Conservation (phyloP, 176 grass and related monocot species). For the Eleusine coracana region DNA sequence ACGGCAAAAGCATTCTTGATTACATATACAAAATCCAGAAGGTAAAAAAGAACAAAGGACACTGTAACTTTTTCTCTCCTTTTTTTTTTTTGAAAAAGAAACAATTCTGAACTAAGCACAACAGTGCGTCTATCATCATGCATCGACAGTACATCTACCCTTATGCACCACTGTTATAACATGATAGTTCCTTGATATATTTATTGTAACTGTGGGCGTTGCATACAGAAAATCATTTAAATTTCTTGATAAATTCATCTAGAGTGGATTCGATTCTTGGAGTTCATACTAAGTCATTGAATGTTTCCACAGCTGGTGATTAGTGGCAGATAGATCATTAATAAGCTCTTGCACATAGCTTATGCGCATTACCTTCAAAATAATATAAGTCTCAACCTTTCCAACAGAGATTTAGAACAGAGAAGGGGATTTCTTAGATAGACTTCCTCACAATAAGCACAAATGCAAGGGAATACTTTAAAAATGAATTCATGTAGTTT, state of each 20-base stretch:
- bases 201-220: background rate
- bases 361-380: background rate
- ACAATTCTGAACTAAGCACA: background rate
- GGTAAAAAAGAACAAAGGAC: background rate
- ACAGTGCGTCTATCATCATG: too few relatives aligned
- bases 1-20: background rate
- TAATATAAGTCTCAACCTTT: background rate
- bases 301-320: background rate
- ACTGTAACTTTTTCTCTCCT: too few relatives aligned
- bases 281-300: slow-evolving; percentile 9
- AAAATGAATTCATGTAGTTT: background rate
- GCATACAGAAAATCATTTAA: slow-evolving; percentile 7
- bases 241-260: background rate
- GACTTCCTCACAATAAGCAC: background rate
- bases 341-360: slow-evolving; percentile 8
- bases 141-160: background rate
- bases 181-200: background rate
- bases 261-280: background rate
- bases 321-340: background rate
- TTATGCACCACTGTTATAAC: background rate
- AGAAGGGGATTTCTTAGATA: background rate
- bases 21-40: background rate
- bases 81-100: too few relatives aligned
- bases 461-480: background rate
- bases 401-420: background rate